Evolutionary conservation across 2,329 filamentous ascomycete species (phyloP), one percentile per base, ranked within the genome.

Genomic region (Calonectria ilicicola): DNA sequence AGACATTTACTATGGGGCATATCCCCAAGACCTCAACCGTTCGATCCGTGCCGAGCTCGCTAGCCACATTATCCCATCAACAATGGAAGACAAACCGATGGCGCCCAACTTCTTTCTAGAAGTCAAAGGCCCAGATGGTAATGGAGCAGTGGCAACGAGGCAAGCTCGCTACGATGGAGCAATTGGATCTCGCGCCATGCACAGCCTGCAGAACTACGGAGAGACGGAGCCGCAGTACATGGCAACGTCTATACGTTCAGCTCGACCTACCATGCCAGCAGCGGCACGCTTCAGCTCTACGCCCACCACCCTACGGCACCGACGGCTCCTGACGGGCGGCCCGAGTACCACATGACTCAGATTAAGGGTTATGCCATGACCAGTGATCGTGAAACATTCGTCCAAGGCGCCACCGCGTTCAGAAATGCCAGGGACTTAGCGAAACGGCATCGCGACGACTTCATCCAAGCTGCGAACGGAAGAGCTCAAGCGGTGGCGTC

Each of bases 81-180:
- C 75, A 23, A 75, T 77, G 60, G 38, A 64, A n/a, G 74, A 79
- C 62, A 78, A 77, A 69, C 84, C 83, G 0, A 70, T 83, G 8
- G 79, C 75, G 38, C 84, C 84, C 3, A 86, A 87, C 76, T 84
- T 86, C 69, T 87, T 87, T 70, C 23, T 87, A 1, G 83, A 83
- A 63, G 82, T 76, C 0, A 87, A 87, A 72, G 83, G 82, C 1
- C 83, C 81, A 10, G 67, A 82, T 67, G 82, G 82, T 5, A 78
- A 72, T 47, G 10, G 64, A 7, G 79, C 69, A 8, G 82, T 83
- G 7, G 82, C 80, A 15, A 76, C 15, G 49, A 79, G 81, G 32
- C 84, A 86, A 72, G 84, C 81, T 65, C 79, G 78, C 63, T 82
- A 85, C 58, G 79, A 86, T 70, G 83, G 84, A 46, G 84, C 84